phyloP scores from a whole-genome alignment of 805 yeast species.

The Metschnikowia shivogae region DNA sequence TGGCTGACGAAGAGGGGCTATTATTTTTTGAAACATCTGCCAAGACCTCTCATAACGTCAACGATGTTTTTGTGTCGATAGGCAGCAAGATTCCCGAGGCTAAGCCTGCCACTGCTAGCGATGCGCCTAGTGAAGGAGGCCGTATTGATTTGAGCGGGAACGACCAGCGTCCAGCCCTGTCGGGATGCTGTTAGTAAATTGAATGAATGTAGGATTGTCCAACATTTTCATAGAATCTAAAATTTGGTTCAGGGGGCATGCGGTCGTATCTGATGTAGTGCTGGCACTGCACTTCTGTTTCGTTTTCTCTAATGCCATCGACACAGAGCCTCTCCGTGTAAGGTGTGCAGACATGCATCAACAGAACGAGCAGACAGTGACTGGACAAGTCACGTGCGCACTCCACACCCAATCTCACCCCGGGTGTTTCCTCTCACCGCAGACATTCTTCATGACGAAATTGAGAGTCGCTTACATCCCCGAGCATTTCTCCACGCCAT shows the following conservation, averaged over 20 bases:
- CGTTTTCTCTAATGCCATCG: no score
- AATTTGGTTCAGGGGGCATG: no score
- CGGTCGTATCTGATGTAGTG: no score
- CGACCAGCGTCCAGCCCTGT: slow-evolving; percentile 14
- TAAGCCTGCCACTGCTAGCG: slow-evolving; percentile 13
- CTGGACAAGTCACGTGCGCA: background rate
- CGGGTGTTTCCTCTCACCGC: no score
- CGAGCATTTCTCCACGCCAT: slow-evolving; percentile 88
- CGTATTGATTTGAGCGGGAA: slow-evolving; percentile 33
- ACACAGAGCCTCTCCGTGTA: no score
- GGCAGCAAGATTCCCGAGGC: slow-evolving; percentile 76
- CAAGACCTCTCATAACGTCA: slow-evolving; percentile 82
- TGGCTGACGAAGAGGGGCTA: slow-evolving; percentile 89
- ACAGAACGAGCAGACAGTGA: no score
- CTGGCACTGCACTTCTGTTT: no score
- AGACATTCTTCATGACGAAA: slow-evolving; percentile 5
- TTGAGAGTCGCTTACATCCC: slow-evolving; percentile 76
- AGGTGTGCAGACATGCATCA: no score
- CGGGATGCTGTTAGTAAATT: slow-evolving; percentile 16
- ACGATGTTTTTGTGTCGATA: slow-evolving; percentile 85
- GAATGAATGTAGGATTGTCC: no score
- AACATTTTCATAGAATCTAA: no score
- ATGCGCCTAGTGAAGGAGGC: slow-evolving; percentile 14
- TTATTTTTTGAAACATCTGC: slow-evolving; percentile 94
- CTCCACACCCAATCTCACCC: background rate